A percentile compares a stretch with the other conserved stretches of the same genome.
These are phyloP conservation scores for Drechmeria coniospora DNA, from an alignment of 2,329 filamentous ascomycete genomes.

Conservation along the genomic window DNA sequence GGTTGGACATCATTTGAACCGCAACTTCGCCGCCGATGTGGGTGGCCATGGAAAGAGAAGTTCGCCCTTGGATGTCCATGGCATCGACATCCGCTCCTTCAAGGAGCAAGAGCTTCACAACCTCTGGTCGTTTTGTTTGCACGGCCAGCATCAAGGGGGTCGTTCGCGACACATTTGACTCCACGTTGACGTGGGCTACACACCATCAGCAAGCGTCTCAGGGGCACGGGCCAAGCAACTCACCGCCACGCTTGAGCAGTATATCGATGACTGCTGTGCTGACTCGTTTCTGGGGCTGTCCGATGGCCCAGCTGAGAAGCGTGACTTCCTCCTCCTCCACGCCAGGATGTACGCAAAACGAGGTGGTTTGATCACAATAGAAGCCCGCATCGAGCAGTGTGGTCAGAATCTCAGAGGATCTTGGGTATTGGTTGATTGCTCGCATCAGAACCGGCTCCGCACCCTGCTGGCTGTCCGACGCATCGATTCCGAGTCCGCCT, in stretches of 20 bases:
- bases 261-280: constrained; percentile 41
- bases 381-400: constrained; percentile 40
- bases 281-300: constrained; percentile 47
- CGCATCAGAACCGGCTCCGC: constrained; percentile 34
- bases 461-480: constrained; percentile 26
- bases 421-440: constrained; percentile 38
- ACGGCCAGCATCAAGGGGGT: constrained; percentile 47
- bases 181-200: constrained; percentile 40
- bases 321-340: constrained; percentile 39
- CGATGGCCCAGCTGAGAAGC: constrained; percentile 43
- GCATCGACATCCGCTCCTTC: constrained; percentile 45
- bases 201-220: constrained; percentile 4
- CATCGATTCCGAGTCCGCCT: constrained; percentile 32
- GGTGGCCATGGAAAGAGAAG: constrained; percentile 45
- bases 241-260: constrained; percentile 31
- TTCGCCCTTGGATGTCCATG: constrained; percentile 39
- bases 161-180: constrained; percentile 32
- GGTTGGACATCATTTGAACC: constrained; percentile 35
- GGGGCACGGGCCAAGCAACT: constrained; percentile 5
- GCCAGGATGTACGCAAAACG: constrained; percentile 26
- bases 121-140: constrained; percentile 35
- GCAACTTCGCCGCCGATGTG: constrained; percentile 35
- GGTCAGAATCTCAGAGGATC: constrained; percentile 34
- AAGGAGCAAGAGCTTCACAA: constrained; percentile 40
- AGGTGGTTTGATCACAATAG: constrained; percentile 39